These are phyloP conservation scores for Chlamydomonas incerta DNA, from an alignment of 139 green algal species.

Conservation along the genomic window DNA sequence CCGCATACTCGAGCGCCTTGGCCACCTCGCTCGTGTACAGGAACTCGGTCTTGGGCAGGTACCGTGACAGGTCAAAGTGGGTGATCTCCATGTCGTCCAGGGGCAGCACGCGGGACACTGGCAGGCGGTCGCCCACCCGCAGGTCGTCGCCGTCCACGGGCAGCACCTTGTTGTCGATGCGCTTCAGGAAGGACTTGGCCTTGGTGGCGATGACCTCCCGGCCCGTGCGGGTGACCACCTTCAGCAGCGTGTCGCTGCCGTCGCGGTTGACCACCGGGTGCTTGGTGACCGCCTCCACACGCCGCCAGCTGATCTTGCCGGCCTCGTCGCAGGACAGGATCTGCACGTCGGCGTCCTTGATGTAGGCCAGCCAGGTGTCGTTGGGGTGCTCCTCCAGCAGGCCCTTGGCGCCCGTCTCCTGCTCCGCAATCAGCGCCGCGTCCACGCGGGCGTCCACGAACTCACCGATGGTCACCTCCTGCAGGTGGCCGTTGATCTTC, in stretches of 20 bases:
- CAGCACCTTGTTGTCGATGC: conserved; percentile 21
- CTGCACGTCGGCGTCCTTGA: conserved; percentile 33
- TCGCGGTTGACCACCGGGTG: conserved; percentile 39
- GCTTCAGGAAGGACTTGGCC: conserved; percentile 38
- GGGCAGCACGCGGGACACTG: not conserved
- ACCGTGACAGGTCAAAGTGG: conserved; percentile 2
- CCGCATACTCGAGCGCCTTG: not conserved
- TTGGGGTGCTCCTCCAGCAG: not conserved
- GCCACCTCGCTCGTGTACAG: conserved; percentile 10
- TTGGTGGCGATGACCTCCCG: conserved; percentile 31
- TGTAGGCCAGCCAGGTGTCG: not conserved
- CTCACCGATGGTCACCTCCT: conserved; percentile 29
- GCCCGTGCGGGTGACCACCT: conserved; percentile 3
- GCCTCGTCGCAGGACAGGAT: not conserved
- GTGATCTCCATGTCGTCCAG: not conserved
- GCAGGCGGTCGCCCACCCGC: conserved; percentile 27
- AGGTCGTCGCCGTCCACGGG: conserved; percentile 1
- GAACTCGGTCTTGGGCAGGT: not conserved
- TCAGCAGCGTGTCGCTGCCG: conserved; percentile 32
- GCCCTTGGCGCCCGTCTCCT: too few relatives aligned
- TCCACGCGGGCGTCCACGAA: conserved; percentile 10
- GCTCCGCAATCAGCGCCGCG: too few relatives aligned
- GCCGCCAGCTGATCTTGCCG: too few relatives aligned
- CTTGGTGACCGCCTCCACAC: conserved; percentile 2
- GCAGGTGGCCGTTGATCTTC: too few relatives aligned